A percentile compares a stretch with the other conserved stretches of the same genome.
phyloP scores from a whole-genome alignment of 495 filamentous ascomycete genomes.

The Penicillium canescens region DNA sequence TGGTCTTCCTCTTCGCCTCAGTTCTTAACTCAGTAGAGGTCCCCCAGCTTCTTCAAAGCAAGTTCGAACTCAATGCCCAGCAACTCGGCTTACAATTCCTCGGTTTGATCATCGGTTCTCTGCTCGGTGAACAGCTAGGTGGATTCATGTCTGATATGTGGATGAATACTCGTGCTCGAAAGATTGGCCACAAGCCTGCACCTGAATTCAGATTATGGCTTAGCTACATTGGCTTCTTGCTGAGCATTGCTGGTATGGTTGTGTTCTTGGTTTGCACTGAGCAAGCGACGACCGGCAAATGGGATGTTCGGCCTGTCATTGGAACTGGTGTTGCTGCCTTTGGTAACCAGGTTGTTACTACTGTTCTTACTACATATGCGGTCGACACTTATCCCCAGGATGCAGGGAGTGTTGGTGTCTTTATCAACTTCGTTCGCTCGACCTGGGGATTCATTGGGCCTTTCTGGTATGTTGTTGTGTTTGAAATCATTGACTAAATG shows the following conservation, averaged over 20 bases:
- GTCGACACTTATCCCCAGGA: constrained; percentile 55
- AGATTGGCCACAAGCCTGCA: constrained; percentile 30
- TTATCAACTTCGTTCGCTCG: constrained; percentile 57
- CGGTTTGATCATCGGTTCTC: constrained; percentile 53
- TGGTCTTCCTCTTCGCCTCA: constrained; percentile 52
- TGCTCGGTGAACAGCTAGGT: constrained; percentile 57
- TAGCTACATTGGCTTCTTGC: constrained; percentile 48
- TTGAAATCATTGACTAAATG: neutral
- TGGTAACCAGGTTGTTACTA: constrained; percentile 60
- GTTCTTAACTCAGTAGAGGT: constrained; percentile 55
- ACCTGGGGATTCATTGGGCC: constrained; percentile 61
- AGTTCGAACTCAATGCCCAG: constrained; percentile 54
- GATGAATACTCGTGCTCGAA: constrained; percentile 43
- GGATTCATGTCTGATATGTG: constrained; percentile 52
- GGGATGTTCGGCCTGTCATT: constrained; percentile 50
- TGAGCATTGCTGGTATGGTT: constrained; percentile 48
- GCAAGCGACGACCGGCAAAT: constrained; percentile 38
- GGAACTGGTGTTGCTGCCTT: constrained; percentile 52
- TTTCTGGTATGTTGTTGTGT: constrained; percentile 47
- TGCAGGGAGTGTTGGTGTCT: constrained; percentile 53
- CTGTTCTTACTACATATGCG: constrained; percentile 56
- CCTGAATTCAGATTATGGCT: constrained; percentile 56
- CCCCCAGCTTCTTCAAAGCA: constrained; percentile 50
- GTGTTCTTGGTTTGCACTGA: constrained; percentile 52
- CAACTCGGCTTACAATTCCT: constrained; percentile 56